Conservation (phyloP, 2,329 filamentous ascomycete genomes). For the Phialemoniopsis sp. region DNA sequence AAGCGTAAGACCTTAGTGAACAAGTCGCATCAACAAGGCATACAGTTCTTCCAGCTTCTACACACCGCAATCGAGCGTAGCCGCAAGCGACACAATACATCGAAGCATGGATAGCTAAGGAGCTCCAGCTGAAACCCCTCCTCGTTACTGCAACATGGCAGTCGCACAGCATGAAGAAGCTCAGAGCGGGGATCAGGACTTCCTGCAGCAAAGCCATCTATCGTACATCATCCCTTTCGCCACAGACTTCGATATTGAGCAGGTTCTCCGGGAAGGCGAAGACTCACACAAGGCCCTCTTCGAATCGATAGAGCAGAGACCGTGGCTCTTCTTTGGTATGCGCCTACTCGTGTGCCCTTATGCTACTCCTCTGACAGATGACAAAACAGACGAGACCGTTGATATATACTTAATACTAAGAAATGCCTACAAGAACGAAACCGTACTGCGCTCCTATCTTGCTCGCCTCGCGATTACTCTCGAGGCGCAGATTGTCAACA, state of each 20-base stretch:
- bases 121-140: slow-evolving; percentile 6
- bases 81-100: no score
- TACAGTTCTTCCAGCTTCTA: no score
- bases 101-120: not conserved
- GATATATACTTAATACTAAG: slow-evolving; percentile 65
- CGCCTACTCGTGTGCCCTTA: slow-evolving; percentile 1
- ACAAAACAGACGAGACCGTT: slow-evolving; percentile 66
- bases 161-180: slow-evolving; percentile 21
- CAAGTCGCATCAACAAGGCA: no score
- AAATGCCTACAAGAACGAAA: slow-evolving; percentile 56
- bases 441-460: slow-evolving; percentile 53
- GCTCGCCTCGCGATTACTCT: slow-evolving; percentile 61
- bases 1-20: no score
- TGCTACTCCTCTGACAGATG: slow-evolving; percentile 24
- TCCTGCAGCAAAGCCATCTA: slow-evolving; percentile 55
- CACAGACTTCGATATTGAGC: slow-evolving; percentile 50
- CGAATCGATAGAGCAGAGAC: slow-evolving; percentile 56
- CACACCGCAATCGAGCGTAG: no score
- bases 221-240: slow-evolving; percentile 56
- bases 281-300: slow-evolving; percentile 41
- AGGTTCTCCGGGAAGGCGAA: slow-evolving; percentile 36
- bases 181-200: slow-evolving; percentile 29
- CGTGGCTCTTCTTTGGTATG: slow-evolving; percentile 70
- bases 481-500: slow-evolving; percentile 62
- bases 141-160: slow-evolving; percentile 11